phyloP scores from a whole-genome alignment of 768 basidiomycete genomes.

The Leccinum uliginosum region DNA sequence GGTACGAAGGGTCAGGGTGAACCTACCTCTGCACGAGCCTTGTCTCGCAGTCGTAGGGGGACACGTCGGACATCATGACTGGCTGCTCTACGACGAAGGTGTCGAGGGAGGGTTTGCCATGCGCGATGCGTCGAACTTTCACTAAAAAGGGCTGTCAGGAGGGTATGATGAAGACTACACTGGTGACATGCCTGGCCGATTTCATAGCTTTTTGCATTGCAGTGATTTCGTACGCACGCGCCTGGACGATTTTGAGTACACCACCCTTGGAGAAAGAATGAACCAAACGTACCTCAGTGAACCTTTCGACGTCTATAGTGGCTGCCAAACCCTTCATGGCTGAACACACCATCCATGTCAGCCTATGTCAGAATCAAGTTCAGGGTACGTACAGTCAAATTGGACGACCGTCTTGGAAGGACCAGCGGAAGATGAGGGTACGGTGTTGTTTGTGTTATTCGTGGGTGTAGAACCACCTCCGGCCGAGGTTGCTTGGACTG shows the following conservation, averaged over 20 bases:
- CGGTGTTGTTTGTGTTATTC: slow-evolving; percentile 23
- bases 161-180: accelerated
- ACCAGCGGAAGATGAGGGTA: slow-evolving; percentile 26
- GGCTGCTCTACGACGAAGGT: slow-evolving; percentile 87
- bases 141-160: slow-evolving; percentile 34
- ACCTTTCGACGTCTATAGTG: slow-evolving; percentile 82
- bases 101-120: slow-evolving; percentile 91
- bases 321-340: slow-evolving; percentile 61
- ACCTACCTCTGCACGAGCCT: slow-evolving; percentile 77
- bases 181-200: slow-evolving; percentile 52
- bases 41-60: slow-evolving; percentile 75
- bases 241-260: slow-evolving; percentile 39
- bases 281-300: slow-evolving; percentile 60
- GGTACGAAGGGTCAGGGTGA: not conserved
- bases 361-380: not conserved
- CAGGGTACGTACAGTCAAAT: slow-evolving; percentile 38
- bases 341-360: slow-evolving; percentile 22
- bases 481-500: slow-evolving; percentile 43
- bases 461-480: slow-evolving; percentile 4
- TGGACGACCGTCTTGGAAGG: slow-evolving; percentile 37
- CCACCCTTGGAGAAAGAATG: not conserved
- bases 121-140: slow-evolving; percentile 70
- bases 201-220: slow-evolving; percentile 90
- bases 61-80: slow-evolving; percentile 93
- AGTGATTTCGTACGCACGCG: slow-evolving; percentile 82